Base-by-base conservation (phyloP, 495 filamentous ascomycete species). In the Penicillium cinerascens region DNA sequence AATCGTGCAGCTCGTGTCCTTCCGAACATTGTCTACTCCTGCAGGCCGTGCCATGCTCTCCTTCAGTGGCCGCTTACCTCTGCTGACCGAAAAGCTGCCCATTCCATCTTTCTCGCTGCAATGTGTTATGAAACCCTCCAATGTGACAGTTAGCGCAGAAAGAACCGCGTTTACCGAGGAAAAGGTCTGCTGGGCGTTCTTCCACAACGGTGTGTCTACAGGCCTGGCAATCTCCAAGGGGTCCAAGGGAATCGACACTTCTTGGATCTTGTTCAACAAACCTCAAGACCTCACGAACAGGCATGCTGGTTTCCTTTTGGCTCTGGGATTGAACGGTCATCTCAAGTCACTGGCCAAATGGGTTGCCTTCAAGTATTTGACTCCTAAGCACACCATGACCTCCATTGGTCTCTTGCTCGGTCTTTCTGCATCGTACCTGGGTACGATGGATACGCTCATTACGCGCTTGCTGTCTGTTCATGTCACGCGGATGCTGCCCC, bases 181-280 rank as follows among this genome's bases (percentile, higher is more conserved):
- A 66, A 97, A 95, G 71, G 86, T 93, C 16, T 87, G 85, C 65
- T 99, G 93, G 93, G 93, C 92, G 0, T 99, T 96, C 70, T 98
- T 99, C 73, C 92, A 99, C 70, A 87, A 91, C 51, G 93, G 93
- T 27, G 93, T 95, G 18, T 84, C 92, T 5, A 87, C 87, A 11
- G 93, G 92, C 8, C 74, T 99, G 43, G 89, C 88, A 29, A 95
- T 97, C 44, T 95, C 95, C 1, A 87, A 84, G 22, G 79, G 90
- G 27, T 93, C 92, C 0, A 91, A 89, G 66, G 91, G 91, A 6
- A 96, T 99, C 52, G 93, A 99, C 59, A 96, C 91, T 2, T 96
- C 91, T 0, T 99, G 93, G 93, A 96, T 99, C 59, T 77, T 96
- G 35, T 97, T 93, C 74, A 99, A 99, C 72, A 97, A 96, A 64